phyloP scores from a whole-genome alignment of 2,329 filamentous ascomycete genomes.

The Trichoderma semiorbis region DNA sequence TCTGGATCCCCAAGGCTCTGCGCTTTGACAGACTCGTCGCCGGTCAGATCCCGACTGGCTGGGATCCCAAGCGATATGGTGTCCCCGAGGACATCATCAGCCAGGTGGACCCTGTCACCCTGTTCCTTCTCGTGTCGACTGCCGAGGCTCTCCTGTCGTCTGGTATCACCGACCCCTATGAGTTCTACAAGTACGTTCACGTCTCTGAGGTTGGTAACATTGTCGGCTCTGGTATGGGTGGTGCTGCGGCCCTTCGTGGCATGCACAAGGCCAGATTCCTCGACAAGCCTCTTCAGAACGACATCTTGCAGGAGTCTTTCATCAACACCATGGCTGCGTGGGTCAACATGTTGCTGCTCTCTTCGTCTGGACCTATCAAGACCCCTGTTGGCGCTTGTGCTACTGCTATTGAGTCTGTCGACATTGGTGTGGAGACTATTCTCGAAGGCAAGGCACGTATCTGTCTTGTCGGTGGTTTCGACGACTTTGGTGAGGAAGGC shows the following conservation, averaged over 20 bases:
- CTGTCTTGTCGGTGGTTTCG: constrained; percentile 97
- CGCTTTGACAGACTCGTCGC: constrained; percentile 96
- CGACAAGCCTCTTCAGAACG: constrained; percentile 96
- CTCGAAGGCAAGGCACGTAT: constrained; percentile 96
- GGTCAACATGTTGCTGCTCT: constrained; percentile 98
- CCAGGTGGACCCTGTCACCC: constrained; percentile 93
- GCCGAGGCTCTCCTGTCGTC: constrained; percentile 86
- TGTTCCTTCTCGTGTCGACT: constrained; percentile 92
- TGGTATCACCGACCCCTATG: constrained; percentile 97
- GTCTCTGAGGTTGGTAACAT: constrained; percentile 98
- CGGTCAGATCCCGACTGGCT: constrained; percentile 93
- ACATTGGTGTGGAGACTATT: constrained; percentile 98
- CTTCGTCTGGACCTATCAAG: constrained; percentile 96
- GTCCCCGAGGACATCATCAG: constrained; percentile 96
- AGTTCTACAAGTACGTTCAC: constrained; percentile 99
- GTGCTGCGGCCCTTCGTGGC: constrained; percentile 82
- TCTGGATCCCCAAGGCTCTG: constrained; percentile 95
- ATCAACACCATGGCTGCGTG: constrained; percentile 99
- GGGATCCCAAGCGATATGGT: constrained; percentile 95
- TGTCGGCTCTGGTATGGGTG: constrained; percentile 97
- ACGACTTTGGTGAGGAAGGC: constrained; percentile 98
- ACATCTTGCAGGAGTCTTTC: constrained; percentile 98
- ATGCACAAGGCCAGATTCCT: constrained; percentile 99
- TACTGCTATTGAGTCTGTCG: constrained; percentile 93
- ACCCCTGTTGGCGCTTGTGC: constrained; percentile 97